A percentile compares a stretch with the other conserved stretches of the same genome.
Evolutionary conservation across 805 yeast species (phyloP).

Genomic region (Debaryomyces castellii): DNA sequence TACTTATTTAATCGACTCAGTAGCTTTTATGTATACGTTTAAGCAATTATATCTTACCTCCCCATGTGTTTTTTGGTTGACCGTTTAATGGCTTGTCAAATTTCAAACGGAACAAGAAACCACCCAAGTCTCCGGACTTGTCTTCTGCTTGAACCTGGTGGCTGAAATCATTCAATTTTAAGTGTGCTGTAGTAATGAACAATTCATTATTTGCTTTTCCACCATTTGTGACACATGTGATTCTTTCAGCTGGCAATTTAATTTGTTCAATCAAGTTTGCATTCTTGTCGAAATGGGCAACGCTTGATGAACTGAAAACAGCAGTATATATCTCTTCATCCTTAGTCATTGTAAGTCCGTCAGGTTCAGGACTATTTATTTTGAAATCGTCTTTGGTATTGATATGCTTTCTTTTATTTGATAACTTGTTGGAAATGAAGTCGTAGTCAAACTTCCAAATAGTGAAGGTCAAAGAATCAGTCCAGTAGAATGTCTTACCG

Average conservation of each 20-base stretch:
- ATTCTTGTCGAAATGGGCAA: conserved; percentile 49
- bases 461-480: conserved; percentile 35
- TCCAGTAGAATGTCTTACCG: conserved; percentile 36
- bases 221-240: conserved; percentile 70
- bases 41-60: conserved; percentile 16
- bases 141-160: conserved; percentile 20
- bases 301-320: conserved; percentile 59
- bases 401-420: conserved; percentile 25
- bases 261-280: conserved; percentile 55
- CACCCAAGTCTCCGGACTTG: conserved; percentile 55
- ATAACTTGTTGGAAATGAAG: conserved; percentile 22
- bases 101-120: conserved; percentile 52
- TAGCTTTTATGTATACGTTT: background rate
- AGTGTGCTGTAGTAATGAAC: conserved; percentile 67
- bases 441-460: conserved; percentile 42
- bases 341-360: conserved; percentile 67
- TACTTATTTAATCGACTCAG: background rate
- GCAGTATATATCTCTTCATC: conserved; percentile 62
- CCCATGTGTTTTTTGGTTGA: conserved; percentile 28
- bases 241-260: conserved; percentile 56
- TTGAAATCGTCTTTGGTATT: conserved; percentile 17
- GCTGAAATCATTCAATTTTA: conserved; percentile 40
- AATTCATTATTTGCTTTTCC: conserved; percentile 58
- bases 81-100: conserved; percentile 29
- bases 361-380: conserved; percentile 59